Percentiles rank a stretch among this genome's conserved stretches.
These are phyloP conservation scores for Suillus variegatus DNA, from an alignment of 768 basidiomycete genomes.

Conservation along the genomic window DNA sequence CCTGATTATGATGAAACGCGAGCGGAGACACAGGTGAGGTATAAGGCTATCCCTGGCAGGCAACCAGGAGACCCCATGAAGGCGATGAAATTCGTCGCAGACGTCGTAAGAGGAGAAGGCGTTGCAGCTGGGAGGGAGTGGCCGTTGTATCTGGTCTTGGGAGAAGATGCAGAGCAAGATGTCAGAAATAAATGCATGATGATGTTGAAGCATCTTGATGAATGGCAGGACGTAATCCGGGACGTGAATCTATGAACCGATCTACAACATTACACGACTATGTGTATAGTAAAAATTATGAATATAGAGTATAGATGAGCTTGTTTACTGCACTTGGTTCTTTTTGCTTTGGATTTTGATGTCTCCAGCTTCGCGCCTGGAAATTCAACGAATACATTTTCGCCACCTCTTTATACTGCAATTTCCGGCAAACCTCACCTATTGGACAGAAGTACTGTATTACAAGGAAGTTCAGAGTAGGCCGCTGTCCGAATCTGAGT, in stretches of 20 bases:
- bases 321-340: too few relatives aligned
- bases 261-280: too few relatives aligned
- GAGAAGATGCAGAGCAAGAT: conserved; percentile 54
- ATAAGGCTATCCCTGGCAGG: conserved; percentile 39
- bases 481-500: too few relatives aligned
- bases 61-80: conserved; percentile 60
- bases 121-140: conserved; percentile 45
- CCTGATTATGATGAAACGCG: conserved; percentile 51
- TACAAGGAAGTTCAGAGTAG: too few relatives aligned
- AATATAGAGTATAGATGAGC: not conserved
- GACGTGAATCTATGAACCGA: conserved; percentile 40
- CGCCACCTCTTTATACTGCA: too few relatives aligned
- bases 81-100: conserved; percentile 51
- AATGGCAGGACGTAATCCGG: conserved; percentile 53
- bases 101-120: conserved; percentile 53
- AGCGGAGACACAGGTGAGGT: conserved; percentile 30
- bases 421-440: too few relatives aligned
- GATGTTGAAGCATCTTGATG: conserved; percentile 48
- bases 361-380: too few relatives aligned
- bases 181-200: conserved; percentile 49
- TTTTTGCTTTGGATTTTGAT: not conserved
- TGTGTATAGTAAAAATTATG: too few relatives aligned
- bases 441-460: too few relatives aligned
- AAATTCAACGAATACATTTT: too few relatives aligned
- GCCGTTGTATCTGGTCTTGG: conserved; percentile 51